Evolutionary conservation across 768 basidiomycete genomes (phyloP).

Genomic region (Pleurotus giganteus): DNA sequence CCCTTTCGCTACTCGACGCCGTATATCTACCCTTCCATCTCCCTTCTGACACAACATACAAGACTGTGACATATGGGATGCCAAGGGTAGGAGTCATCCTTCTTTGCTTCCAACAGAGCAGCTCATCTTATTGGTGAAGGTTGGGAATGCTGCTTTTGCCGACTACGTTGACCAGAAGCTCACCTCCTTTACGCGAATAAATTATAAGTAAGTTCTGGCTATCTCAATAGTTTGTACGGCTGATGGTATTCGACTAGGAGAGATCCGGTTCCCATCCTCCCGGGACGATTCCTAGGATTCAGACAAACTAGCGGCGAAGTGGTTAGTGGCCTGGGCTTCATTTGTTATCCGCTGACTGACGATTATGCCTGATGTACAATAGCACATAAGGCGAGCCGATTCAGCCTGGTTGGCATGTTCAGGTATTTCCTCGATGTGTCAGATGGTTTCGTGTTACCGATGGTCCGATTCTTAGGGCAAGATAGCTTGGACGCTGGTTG

Average conservation of each 20-base stretch:
- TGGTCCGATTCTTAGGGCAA: conserved; percentile 38
- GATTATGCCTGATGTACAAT: no score
- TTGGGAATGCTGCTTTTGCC: conserved; percentile 62
- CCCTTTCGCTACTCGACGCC: conserved; percentile 53
- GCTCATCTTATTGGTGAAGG: conserved; percentile 30
- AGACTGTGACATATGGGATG: conserved; percentile 38
- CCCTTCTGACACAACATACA: conserved; percentile 31
- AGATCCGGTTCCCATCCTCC: conserved; percentile 39
- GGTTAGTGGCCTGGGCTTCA: conserved; percentile 17
- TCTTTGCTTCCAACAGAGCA: conserved; percentile 13
- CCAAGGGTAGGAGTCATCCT: conserved; percentile 35
- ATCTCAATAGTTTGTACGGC: background rate
- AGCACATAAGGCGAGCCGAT: conserved; percentile 44
- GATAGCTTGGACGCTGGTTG: conserved; percentile 52
- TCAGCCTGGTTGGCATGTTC: conserved; percentile 54
- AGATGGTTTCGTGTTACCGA: background rate
- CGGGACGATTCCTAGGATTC: conserved; percentile 41
- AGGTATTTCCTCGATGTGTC: conserved; percentile 26
- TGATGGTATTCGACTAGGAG: conserved; percentile 21
- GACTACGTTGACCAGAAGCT: conserved; percentile 54
- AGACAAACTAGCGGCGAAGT: conserved; percentile 47
- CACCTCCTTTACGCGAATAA: conserved; percentile 50
- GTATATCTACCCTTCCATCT: conserved; percentile 55
- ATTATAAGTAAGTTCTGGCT: conserved; percentile 43
- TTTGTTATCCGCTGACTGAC: background rate